Evolutionary conservation across 2,329 filamentous ascomycete genomes (phyloP).

Genomic region (Ustulina deusta): DNA sequence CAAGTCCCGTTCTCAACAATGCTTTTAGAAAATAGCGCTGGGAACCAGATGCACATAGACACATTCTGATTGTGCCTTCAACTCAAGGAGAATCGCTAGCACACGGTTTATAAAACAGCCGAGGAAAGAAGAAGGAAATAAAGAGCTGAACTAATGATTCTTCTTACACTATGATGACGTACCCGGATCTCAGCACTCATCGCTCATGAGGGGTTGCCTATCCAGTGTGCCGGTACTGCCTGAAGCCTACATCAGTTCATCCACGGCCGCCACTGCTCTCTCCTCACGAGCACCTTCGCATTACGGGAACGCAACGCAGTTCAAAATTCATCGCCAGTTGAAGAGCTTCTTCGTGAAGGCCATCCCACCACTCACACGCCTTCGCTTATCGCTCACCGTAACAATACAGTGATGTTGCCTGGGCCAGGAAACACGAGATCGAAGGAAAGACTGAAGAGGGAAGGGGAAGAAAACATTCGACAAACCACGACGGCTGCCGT

Average conservation of each 20-base stretch:
- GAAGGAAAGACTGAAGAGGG: neutral
- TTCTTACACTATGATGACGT: neutral
- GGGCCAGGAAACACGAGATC: neutral
- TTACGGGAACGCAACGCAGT: neutral
- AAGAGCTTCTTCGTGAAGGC: neutral
- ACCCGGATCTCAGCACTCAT: neutral
- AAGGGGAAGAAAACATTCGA: neutral
- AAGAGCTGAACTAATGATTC: neutral
- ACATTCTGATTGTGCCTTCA: neutral
- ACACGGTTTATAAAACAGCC: neutral
- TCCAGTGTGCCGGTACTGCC: too few relatives aligned
- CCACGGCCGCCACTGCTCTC: neutral
- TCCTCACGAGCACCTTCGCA: neutral
- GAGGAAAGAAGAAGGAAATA: neutral
- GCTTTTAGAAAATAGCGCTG: neutral
- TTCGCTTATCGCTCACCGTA: neutral
- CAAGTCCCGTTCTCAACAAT: slow-evolving; percentile 3
- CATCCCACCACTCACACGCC: neutral
- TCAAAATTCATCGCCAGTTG: neutral
- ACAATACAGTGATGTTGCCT: slow-evolving; percentile 5
- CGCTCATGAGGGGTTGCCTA: neutral
- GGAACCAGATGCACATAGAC: neutral
- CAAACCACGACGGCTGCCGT: neutral
- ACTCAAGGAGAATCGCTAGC: neutral
- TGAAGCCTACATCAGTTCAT: neutral